Conservation (phyloP, 2,329 filamentous ascomycete genomes). For the Gyromitra esculenta region DNA sequence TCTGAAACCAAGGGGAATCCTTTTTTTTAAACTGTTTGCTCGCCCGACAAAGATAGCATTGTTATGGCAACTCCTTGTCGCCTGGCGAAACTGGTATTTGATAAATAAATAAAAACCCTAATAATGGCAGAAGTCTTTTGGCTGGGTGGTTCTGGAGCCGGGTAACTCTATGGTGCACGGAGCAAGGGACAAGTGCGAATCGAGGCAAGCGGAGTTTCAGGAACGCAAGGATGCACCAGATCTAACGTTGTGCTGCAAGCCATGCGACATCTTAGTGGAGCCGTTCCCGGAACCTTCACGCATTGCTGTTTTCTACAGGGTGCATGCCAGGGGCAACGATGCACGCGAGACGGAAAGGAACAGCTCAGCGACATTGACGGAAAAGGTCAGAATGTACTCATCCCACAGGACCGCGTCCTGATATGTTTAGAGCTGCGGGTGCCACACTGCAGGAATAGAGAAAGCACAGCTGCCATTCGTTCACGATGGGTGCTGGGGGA, state of each 20-base stretch:
- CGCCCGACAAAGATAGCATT: too few relatives aligned
- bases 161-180: background rate
- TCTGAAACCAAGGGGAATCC: too few relatives aligned
- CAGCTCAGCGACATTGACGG: conserved; percentile 23
- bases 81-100: too few relatives aligned
- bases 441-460: conserved; percentile 38
- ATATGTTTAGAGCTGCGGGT: conserved; percentile 41
- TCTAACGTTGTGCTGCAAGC: conserved; percentile 5
- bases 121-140: too few relatives aligned
- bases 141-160: background rate
- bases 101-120: too few relatives aligned
- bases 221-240: conserved; percentile 12
- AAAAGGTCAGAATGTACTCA: conserved; percentile 21
- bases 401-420: conserved; percentile 22
- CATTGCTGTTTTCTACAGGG: background rate
- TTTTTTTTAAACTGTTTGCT: too few relatives aligned
- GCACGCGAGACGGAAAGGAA: conserved; percentile 16
- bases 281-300: background rate
- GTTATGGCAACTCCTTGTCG: too few relatives aligned
- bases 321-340: conserved; percentile 15
- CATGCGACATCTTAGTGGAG: background rate
- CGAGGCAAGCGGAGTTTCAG: conserved; percentile 20
- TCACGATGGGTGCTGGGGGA: conserved; percentile 16
- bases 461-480: conserved; percentile 38
- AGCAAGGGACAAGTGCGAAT: conserved; percentile 12